A percentile compares a stretch with the other conserved stretches of the same genome.
Evolutionary conservation across 495 filamentous ascomycete genomes (phyloP).

Genomic region (Podospora comata): DNA sequence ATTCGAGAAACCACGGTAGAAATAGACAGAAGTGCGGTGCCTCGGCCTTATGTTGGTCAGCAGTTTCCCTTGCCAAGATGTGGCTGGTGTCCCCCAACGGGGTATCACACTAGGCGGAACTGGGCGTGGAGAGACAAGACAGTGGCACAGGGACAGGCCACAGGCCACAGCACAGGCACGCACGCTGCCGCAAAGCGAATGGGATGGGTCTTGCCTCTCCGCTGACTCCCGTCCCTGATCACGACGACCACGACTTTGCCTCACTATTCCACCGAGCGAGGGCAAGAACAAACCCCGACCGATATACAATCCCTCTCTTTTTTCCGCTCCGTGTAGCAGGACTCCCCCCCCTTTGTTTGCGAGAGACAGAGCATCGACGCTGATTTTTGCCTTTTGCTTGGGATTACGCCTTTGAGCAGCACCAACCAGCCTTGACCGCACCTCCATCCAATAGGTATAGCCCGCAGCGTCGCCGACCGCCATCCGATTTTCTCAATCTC

Average conservation of each 20-base stretch:
- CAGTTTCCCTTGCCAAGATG: not conserved
- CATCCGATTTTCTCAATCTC: not conserved
- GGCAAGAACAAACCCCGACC: not conserved
- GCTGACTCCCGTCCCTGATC: conserved; percentile 12
- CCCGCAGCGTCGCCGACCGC: not conserved
- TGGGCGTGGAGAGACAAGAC: conserved; percentile 6
- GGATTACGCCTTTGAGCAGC: not conserved
- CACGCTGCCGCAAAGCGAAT: not conserved
- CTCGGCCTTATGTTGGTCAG: not conserved
- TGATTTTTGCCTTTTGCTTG: not conserved
- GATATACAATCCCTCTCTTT: not conserved
- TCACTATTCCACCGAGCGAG: not conserved
- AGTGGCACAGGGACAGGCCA: conserved; percentile 3
- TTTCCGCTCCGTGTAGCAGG: not conserved
- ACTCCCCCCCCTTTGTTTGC: not conserved
- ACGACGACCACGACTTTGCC: conserved; percentile 5
- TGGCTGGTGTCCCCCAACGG: not conserved
- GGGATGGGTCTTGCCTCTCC: conserved; percentile 11
- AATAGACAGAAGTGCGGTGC: not conserved
- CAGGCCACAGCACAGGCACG: conserved; percentile 5
- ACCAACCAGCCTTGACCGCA: not conserved
- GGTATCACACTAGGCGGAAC: conserved; percentile 1
- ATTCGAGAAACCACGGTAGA: no score
- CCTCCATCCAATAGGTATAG: not conserved
- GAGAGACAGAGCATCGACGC: not conserved